phyloP scores from a whole-genome alignment of 768 basidiomycete species.

The Lentinula raphanica region DNA sequence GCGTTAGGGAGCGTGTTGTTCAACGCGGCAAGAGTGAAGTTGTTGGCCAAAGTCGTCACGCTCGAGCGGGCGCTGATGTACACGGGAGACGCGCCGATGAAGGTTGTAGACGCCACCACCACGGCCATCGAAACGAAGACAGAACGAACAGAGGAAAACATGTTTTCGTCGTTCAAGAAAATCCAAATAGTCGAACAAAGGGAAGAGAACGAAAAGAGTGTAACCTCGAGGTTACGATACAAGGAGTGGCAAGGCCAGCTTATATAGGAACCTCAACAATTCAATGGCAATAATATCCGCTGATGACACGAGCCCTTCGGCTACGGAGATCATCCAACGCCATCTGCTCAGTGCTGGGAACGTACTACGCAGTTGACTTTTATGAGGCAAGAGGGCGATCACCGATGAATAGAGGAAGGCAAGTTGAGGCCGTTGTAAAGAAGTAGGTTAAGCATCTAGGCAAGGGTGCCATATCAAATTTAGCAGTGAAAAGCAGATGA shows the following conservation, averaged over 20 bases:
- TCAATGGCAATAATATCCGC: no score
- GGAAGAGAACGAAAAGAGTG: background rate
- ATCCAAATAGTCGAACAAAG: background rate
- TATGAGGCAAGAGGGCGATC: background rate
- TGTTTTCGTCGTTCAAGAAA: background rate
- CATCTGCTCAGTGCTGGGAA: no score
- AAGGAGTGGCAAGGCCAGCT: no score
- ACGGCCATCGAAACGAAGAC: background rate
- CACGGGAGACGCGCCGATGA: background rate
- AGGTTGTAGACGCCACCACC: background rate
- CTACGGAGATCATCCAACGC: no score
- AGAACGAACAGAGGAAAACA: background rate
- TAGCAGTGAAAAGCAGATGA: background rate
- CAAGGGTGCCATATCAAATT: background rate
- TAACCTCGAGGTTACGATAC: background rate
- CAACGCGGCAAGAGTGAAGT: conserved; percentile 43
- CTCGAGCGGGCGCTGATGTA: background rate
- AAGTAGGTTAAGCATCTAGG: background rate
- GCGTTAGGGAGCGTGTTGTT: conserved; percentile 37
- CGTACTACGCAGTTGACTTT: no score
- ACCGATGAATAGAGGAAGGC: background rate
- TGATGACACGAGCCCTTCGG: no score
- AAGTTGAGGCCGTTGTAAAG: background rate
- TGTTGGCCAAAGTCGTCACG: conserved; percentile 18
- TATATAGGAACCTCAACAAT: no score